Base-by-base conservation (phyloP, 2,329 filamentous ascomycete genomes). In the Hymenotorrendiella dingleyae region DNA sequence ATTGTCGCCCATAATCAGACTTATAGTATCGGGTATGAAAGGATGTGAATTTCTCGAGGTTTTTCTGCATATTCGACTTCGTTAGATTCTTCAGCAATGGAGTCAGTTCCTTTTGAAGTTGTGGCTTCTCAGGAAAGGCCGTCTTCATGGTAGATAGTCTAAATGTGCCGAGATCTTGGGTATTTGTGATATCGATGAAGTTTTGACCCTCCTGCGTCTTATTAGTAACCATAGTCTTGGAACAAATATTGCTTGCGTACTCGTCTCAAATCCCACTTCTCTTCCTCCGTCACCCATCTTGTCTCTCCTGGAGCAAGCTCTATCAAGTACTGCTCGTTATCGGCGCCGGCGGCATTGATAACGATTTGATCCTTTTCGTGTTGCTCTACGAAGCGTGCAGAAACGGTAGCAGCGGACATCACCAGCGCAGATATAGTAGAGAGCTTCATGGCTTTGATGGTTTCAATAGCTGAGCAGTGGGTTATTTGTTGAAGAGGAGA, bases 131-230 rank as follows among this genome's bases (percentile, higher is more conserved):
- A 1, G 88, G 89, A 61, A 83, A 94, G 35, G 66, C 70, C 3
- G 49, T 41, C 23, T 82, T 71, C 48, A 74, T 69, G 46, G 64
- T 62, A 55, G 32, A 34, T 50, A 55, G 55, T 54, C 55, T 62
- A 43, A 62, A 62, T 42, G 70, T 57, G 46, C 84, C 85, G 49
- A 85, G 74, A 37, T 84, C 74, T 39, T 72, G 70, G 43, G 81
- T 78, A 30, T 87, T 76, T 47, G 93, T 96, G 59, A 97, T 90
- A 67, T 97, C 91, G 75, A 97, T 94, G 73, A 97, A 97, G 58
- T 82, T 85, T 54, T 82, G 74, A 57, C 89, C 89, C 61, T 86
- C 75, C 87, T 94, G 56, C 28, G 48, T n/a, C 7, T n/a, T n/a
- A n/a, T n/a, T n/a, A n/a, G n/a, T n/a, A n/a, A n/a, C n/a, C n/a